Conservation (phyloP, 2,329 filamentous ascomycete species). For the Talaromyces rugulosus region DNA sequence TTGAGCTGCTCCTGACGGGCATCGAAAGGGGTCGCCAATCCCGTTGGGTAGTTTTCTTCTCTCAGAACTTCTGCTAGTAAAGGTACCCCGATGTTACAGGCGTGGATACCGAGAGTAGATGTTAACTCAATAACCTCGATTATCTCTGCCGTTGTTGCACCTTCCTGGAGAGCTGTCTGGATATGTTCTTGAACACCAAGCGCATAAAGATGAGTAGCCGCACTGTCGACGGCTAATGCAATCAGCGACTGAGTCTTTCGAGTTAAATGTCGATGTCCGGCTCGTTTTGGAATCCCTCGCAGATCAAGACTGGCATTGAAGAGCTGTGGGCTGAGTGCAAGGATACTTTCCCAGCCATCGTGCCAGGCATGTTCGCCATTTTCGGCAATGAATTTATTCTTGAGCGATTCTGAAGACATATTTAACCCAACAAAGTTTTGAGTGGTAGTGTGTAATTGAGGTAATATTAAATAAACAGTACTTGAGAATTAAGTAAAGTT, state of each 20-base stretch:
- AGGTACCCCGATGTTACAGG: constrained; percentile 45
- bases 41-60: constrained; percentile 28
- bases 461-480: background rate
- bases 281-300: constrained; percentile 1
- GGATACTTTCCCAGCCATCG: constrained; percentile 3
- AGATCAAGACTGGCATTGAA: constrained; percentile 2
- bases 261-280: constrained; percentile 1
- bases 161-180: constrained; percentile 34
- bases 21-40: constrained; percentile 34
- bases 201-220: constrained; percentile 42
- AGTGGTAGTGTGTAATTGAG: background rate
- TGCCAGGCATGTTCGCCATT: constrained; percentile 1
- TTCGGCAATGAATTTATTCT: constrained; percentile 1
- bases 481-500: background rate
- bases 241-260: constrained; percentile 2
- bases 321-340: constrained; percentile 1
- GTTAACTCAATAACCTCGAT: constrained; percentile 45
- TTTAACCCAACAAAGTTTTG: background rate
- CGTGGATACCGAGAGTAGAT: constrained; percentile 45
- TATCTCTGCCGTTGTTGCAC: constrained; percentile 41
- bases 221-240: constrained; percentile 34
- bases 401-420: background rate
- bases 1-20: constrained; percentile 35
- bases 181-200: constrained; percentile 42
- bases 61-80: constrained; percentile 45